These are phyloP conservation scores for Fusarium subtropicale DNA, from an alignment of 2,329 filamentous ascomycete genomes.

Conservation along the genomic window DNA sequence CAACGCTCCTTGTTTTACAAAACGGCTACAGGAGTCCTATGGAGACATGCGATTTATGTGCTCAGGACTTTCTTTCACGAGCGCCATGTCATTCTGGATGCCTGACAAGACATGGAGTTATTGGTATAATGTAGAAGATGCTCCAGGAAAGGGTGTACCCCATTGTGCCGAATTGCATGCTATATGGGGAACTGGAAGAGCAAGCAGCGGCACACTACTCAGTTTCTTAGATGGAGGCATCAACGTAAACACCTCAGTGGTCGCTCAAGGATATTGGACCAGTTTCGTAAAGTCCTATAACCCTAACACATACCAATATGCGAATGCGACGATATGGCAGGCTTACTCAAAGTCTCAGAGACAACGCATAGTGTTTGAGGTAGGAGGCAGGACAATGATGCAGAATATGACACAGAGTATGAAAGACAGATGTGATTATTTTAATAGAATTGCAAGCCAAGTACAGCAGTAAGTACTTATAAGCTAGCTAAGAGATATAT, in stretches of 20 bases:
- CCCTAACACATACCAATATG: constrained; percentile 65
- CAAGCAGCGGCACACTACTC: constrained; percentile 56
- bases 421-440: constrained; percentile 42
- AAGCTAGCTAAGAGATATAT: too few relatives aligned
- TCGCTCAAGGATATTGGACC: constrained; percentile 78
- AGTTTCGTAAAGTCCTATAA: constrained; percentile 75
- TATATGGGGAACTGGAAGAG: constrained; percentile 73
- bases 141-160: constrained; percentile 59
- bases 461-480: constrained; percentile 20
- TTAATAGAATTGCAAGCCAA: constrained; percentile 20
- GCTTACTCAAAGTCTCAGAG: constrained; percentile 49
- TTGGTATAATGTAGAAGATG: constrained; percentile 74
- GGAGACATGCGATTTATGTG: constrained; percentile 53
- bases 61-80: constrained; percentile 49
- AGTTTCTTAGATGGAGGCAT: constrained; percentile 64
- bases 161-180: constrained; percentile 75
- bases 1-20: constrained; percentile 49
- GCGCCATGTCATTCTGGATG: constrained; percentile 49
- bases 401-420: constrained; percentile 47
- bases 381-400: constrained; percentile 54
- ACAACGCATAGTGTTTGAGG: constrained; percentile 56
- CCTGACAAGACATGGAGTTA: constrained; percentile 71
- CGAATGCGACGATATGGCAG: constrained; percentile 54
- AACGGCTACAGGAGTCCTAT: constrained; percentile 52
- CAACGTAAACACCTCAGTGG: constrained; percentile 68